Base-by-base conservation (phyloP, 345 rosid species). In the Camelina neglecta region DNA sequence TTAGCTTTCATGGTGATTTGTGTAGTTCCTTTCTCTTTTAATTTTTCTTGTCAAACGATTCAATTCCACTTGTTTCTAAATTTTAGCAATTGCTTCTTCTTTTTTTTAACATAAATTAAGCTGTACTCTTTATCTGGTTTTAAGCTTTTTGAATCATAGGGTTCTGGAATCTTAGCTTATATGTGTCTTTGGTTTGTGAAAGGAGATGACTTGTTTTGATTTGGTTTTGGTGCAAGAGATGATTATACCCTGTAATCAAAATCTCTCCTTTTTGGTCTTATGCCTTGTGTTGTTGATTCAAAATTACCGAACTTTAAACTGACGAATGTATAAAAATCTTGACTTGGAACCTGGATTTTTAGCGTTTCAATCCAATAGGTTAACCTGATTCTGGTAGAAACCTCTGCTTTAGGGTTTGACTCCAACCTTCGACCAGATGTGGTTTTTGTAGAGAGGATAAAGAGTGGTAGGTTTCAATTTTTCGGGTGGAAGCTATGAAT, bases 1-100 rank as follows among this genome's bases (percentile, higher is more conserved):
- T 78, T 65, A 72, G 81, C 50, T 77, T 61, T 58, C 18, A 1
- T 69, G 23, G 48, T 76, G 33, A 70, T 70, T 45, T 36, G 6
- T 60, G 12, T 13, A 59, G 15, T 57, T 11, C 15, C 20, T 69
- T 45, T 54, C 65, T 62, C 11, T 13, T 76, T 38, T 62, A 20
- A 6, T 4, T 20, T 35, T 71, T 7, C 16, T 35, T 47, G 45
- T 41, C 67, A 18, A 39, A 49, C 65, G 23, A 2, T 65, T 71
- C 50, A 38, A 2, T 31, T 71, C 31, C 29, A 65, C 65, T 15
- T 63, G 35, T 64, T 70, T 45, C 59, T 26, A 12, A 39, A 60
- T 29, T 45, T 56, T 29, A 4, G 15, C 31, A 41, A 9, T 47
- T 47, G 47, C 26, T 49, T 23, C 1, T 50, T 26, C 47, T 21